A percentile compares a stretch with the other conserved stretches of the same genome.
These are phyloP conservation scores for Colletotrichum tofieldiae DNA, from an alignment of 2,329 filamentous ascomycete genomes.

Conservation along the genomic window DNA sequence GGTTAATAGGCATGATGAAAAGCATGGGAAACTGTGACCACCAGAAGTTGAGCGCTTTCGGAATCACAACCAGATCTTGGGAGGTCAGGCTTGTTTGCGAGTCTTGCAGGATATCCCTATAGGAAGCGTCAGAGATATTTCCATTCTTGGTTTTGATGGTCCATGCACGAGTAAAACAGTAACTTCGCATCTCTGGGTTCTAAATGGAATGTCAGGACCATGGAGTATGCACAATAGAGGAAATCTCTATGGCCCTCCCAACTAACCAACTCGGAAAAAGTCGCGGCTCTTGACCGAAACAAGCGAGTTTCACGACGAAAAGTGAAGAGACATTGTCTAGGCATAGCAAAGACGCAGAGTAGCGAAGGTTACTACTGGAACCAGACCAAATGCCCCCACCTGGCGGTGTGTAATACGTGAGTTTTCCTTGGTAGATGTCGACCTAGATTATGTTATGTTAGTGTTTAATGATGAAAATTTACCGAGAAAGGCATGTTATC, in stretches of 20 bases:
- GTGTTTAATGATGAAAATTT: too few relatives aligned
- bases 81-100: neutral
- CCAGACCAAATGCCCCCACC: conserved; percentile 12
- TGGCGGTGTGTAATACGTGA: conserved; percentile 11
- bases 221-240: neutral
- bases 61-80: neutral
- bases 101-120: conserved; percentile 1
- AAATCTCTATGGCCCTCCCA: too few relatives aligned
- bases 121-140: neutral
- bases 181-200: neutral
- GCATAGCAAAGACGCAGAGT: too few relatives aligned
- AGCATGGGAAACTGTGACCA: neutral
- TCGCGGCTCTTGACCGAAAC: too few relatives aligned
- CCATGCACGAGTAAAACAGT: neutral
- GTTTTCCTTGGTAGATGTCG: conserved; percentile 23
- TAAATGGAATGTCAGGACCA: neutral
- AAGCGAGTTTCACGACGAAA: too few relatives aligned
- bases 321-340: too few relatives aligned
- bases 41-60: too few relatives aligned
- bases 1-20: neutral
- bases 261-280: too few relatives aligned
- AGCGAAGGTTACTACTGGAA: neutral
- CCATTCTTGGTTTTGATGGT: neutral
- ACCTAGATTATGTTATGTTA: conserved; percentile 1
- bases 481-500: neutral